phyloP scores from a whole-genome alignment of 2,329 filamentous ascomycete genomes.

The Ophiostoma australiae region DNA sequence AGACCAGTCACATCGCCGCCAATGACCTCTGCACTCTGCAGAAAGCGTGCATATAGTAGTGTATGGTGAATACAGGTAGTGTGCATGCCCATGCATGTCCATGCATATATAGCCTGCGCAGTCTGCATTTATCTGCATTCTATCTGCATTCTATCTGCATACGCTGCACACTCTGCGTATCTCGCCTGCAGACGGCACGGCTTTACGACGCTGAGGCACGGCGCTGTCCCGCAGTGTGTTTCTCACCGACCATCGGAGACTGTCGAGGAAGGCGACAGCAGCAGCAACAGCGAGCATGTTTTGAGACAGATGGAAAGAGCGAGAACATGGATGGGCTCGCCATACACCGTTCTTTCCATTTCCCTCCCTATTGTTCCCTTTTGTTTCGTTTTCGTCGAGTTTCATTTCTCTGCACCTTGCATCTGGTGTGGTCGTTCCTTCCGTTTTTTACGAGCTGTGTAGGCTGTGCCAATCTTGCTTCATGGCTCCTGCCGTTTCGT shows the following conservation, averaged over 20 bases:
- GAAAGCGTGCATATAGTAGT: background rate
- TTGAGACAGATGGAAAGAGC: background rate
- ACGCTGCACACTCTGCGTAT: background rate
- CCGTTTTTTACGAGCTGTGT: background rate
- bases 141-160: background rate
- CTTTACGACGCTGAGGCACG: constrained; percentile 2
- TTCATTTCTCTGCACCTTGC: background rate
- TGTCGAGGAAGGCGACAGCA: background rate
- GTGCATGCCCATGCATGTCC: constrained; percentile 2
- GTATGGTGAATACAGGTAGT: background rate
- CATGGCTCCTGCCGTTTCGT: background rate
- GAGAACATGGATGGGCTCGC: background rate
- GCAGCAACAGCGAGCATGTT: background rate
- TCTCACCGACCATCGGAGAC: constrained; percentile 12
- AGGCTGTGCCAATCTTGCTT: background rate
- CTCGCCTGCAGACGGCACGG: constrained; percentile 2
- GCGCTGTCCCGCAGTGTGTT: background rate
- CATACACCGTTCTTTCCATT: constrained; percentile 3
- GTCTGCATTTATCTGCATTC: background rate
- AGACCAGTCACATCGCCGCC: background rate
- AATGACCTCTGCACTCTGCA: background rate
- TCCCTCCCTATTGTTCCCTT: background rate
- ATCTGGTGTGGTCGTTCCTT: background rate
- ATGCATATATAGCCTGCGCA: constrained; percentile 6
- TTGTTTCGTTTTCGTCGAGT: background rate